Percentiles rank a stretch among this genome's conserved stretches.
phyloP scores from a whole-genome alignment of 2,329 filamentous ascomycete species.

The Arthrinium phaeospermum region DNA sequence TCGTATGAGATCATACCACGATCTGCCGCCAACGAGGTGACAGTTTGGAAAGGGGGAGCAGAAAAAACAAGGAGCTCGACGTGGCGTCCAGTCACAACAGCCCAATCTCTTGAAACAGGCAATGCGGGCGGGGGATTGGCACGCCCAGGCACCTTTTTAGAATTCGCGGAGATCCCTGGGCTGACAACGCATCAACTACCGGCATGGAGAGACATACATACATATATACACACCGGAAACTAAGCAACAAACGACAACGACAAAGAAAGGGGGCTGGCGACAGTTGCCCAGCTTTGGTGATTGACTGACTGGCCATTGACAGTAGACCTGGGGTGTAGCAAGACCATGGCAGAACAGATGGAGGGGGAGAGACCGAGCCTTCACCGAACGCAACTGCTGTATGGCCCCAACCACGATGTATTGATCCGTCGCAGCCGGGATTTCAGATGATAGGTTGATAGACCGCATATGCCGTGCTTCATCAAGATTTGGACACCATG shows the following conservation, averaged over 20 bases:
- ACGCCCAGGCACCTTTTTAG: not conserved
- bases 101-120: not conserved
- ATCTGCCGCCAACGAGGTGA: slow-evolving; percentile 11
- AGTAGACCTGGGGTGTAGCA: not conserved
- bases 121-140: slow-evolving; percentile 5
- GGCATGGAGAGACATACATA: not conserved
- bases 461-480: not conserved
- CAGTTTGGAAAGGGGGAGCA: not conserved
- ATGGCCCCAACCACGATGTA: not conserved
- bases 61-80: not conserved
- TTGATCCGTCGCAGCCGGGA: not conserved
- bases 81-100: not conserved
- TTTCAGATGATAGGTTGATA: not conserved
- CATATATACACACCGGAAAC: not conserved
- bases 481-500: not conserved
- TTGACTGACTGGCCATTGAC: not conserved
- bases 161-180: not conserved
- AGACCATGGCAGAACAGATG: not conserved
- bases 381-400: not conserved
- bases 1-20: slow-evolving; percentile 11
- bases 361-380: not conserved
- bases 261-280: not conserved
- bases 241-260: not conserved
- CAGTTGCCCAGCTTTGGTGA: not conserved
- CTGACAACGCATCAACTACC: slow-evolving; percentile 10